Evolutionary conservation across 306 rosid genomes (phyloP), one percentile per base, ranked within the genome.

Genomic region (Abrus precatorius): DNA sequence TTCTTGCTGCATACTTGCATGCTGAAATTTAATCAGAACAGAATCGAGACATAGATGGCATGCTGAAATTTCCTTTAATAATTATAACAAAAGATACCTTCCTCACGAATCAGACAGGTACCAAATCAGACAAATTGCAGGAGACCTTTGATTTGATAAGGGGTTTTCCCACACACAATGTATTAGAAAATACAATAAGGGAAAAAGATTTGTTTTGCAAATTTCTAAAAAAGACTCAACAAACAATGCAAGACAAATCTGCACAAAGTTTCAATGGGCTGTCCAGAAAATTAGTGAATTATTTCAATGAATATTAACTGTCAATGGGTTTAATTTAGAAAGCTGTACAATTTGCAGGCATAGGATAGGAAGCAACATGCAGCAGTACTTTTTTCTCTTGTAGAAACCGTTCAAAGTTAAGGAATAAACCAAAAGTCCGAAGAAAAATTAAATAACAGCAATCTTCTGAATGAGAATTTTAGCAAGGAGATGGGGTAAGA

Each of bases 71-170:
- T 38, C 20, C 44, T 50, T 45, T 72, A 62, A 9, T 29, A 32
- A 75, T 59, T 0, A 63, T n/a, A 44, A 49, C 34, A 71, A 70
- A 48, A 80, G 36, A 72, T 40, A 27, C 64, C 49, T 72, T 60
- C 62, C 59, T 8, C 8, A 5, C 30, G 47, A 8, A 10, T 8
- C 65, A 36, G 49, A 32, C 9, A 48, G 13, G 9, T 61, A 12
- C 70, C 30, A n/a, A 33, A 12, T 76, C 28, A 61, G 43, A 20
- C 12, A 47, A 45, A 20, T 30, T 5, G 40, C 9, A 55, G 36
- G 12, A 75, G 38, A 29, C 36, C 61, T 5, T 57, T 29, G 1
- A 57, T 28, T 41, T 74, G 6, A 12, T 41, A 40, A 5, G 54
- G 68, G 41, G 8, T 69, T 69, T 49, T 38, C 53, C 43, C 43